Evolutionary conservation across 176 grass and related monocot genomes (phyloP).

Genomic region (Aegilops bicornis): DNA sequence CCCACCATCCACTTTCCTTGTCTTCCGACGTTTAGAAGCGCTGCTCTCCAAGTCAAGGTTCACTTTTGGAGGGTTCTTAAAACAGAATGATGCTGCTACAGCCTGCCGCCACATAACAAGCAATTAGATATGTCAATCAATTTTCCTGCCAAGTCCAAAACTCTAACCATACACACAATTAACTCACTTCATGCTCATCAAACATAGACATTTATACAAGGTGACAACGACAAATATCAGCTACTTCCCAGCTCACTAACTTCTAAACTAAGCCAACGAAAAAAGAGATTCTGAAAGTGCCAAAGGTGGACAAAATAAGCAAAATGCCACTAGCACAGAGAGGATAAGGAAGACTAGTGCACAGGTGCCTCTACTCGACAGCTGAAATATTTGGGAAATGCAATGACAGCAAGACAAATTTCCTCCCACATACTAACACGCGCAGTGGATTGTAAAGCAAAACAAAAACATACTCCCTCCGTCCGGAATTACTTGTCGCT

Average conservation of each 20-base stretch:
- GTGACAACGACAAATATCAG: background rate
- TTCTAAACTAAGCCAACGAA: background rate
- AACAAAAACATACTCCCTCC: conserved; percentile 1
- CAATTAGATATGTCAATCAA: background rate
- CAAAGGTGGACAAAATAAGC: background rate
- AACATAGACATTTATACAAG: background rate
- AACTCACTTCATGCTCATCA: background rate
- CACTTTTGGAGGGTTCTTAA: conserved; percentile 77
- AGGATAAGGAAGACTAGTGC: background rate
- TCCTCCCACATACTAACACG: background rate
- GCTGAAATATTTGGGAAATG: background rate
- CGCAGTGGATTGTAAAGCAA: background rate
- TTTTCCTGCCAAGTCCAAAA: background rate
- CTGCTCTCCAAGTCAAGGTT: conserved; percentile 81
- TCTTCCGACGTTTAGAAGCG: conserved; percentile 75
- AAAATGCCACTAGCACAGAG: background rate
- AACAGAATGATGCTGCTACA: conserved; percentile 83
- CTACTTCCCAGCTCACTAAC: background rate
- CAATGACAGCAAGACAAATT: background rate
- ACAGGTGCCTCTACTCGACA: background rate
- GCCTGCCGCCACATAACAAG: conserved; percentile 46
- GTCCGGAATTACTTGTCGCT: no score
- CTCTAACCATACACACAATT: background rate
- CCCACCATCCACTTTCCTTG: conserved; percentile 69
- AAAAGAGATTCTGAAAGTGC: background rate